These are phyloP conservation scores for Nitzschia sp. DNA, from an alignment of 108 stramenopile genomes.

Conservation along the genomic window DNA sequence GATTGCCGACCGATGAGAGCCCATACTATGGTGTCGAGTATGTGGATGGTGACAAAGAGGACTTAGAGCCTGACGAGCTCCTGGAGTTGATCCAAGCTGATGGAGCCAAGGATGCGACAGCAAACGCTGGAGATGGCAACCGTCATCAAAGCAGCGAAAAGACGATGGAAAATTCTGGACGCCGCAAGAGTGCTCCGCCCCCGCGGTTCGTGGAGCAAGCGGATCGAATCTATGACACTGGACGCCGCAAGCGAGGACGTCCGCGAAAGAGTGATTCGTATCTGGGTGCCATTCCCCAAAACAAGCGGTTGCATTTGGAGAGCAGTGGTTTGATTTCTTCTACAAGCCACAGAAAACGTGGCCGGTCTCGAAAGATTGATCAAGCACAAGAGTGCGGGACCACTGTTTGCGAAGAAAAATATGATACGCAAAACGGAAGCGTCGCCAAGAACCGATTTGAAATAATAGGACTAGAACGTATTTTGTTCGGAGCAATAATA, in stretches of 20 bases:
- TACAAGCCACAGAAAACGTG: background rate
- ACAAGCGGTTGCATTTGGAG: background rate
- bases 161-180: background rate
- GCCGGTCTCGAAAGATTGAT: conserved; percentile 1
- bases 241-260: background rate
- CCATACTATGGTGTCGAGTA: conserved; percentile 8
- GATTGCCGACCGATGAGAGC: background rate
- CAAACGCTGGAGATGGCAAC: background rate
- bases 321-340: background rate
- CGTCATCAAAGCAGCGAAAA: background rate
- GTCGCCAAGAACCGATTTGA: too few species aligned
- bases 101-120: background rate
- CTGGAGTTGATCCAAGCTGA: background rate
- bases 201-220: background rate
- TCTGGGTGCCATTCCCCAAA: background rate
- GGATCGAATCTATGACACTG: too few species aligned
- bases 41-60: conserved; percentile 17
- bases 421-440: too few species aligned
- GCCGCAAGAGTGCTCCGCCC: too few species aligned
- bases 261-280: background rate
- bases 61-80: conserved; percentile 2
- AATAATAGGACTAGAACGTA: too few species aligned
- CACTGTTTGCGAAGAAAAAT: too few species aligned
- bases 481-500: too few species aligned
- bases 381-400: too few species aligned